These are phyloP conservation scores for Anethum foeniculum DNA, from an alignment of 140 eudicot genomes.

Conservation along the genomic window DNA sequence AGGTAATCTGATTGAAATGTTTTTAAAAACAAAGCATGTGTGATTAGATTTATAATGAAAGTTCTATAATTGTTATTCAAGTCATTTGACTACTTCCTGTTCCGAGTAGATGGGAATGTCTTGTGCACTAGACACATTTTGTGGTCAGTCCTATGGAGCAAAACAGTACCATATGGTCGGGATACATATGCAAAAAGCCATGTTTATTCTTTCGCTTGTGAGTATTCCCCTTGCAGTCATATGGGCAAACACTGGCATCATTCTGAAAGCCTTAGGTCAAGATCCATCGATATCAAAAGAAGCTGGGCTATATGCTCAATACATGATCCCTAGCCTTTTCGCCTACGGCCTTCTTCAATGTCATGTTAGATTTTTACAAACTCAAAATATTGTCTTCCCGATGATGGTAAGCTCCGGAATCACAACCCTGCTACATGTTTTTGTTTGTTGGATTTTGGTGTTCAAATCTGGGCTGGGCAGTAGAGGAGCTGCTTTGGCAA, in stretches of 20 bases:
- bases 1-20: background rate
- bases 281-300: slow-evolving; percentile 52
- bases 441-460: slow-evolving; percentile 66
- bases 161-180: slow-evolving; percentile 85
- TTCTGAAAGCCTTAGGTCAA: slow-evolving; percentile 64
- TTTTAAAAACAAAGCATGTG: background rate
- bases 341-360: slow-evolving; percentile 71
- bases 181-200: slow-evolving; percentile 76
- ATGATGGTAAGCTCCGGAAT: slow-evolving; percentile 69
- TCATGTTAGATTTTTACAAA: slow-evolving; percentile 64
- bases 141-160: slow-evolving; percentile 94
- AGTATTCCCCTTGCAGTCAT: slow-evolving; percentile 63
- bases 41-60: background rate
- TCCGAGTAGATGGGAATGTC: slow-evolving; percentile 74
- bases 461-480: slow-evolving; percentile 68
- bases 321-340: slow-evolving; percentile 72
- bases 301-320: slow-evolving; percentile 56
- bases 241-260: slow-evolving; percentile 61
- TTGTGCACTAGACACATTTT: slow-evolving; percentile 77
- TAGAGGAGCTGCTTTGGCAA: slow-evolving; percentile 87
- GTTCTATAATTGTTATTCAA: background rate
- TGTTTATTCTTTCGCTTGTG: slow-evolving; percentile 40
- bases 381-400: slow-evolving; percentile 72
- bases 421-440: slow-evolving; percentile 46
- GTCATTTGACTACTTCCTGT: background rate